Base-by-base conservation (phyloP, 2,329 filamentous ascomycete species). In the Aspergillus phoenicis region DNA sequence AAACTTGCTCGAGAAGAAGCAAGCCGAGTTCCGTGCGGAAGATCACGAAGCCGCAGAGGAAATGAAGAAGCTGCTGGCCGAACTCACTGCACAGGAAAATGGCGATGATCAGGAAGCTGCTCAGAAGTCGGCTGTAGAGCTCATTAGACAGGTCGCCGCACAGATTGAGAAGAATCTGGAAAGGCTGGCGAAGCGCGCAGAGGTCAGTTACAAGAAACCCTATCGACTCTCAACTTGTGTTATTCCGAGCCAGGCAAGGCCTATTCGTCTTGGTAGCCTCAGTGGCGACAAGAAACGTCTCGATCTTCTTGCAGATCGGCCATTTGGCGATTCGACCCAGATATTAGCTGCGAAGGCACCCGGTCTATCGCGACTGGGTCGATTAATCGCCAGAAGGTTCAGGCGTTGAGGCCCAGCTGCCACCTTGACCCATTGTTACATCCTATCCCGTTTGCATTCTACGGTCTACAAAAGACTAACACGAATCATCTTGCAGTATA, bases 161-260 rank as follows among this genome's bases (percentile, higher is more conserved):
- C 80, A 84, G 43, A 81, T 84, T 62, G 85, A 85, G 74, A 86
- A 86, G 66, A 85, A 80, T 53, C 69, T 76, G 24, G 77, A 79
- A 61, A 73, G 74, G 36, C 70, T 80, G 30, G 76, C 77, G 30
- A 74, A 78, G 62, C 76, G 77, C 61, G 76, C 76, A 62, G 77
- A 79, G 76, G 77, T 79, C 38, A 71, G 73, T 75, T 49, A 41
- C n/a, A 8, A 47, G 52, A 51, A 43, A 24, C 22, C 24, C 49
- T 45, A 39, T 33, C 38, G 36, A 11, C 39, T 26, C 13, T 38
- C 28, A 26, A 11, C 39, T 39, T 47, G 39, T 17, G 24, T 47
- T 22, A 33, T 6, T 5, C 39, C 39, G 26, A 47, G 26, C 53
- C 28, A 45, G 5, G 13, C 30, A 20, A 56, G 10, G 26, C 26